A percentile compares a stretch with the other conserved stretches of the same genome.
Evolutionary conservation across 2,329 filamentous ascomycete genomes (phyloP).

Genomic region (Microdochium nivale): DNA sequence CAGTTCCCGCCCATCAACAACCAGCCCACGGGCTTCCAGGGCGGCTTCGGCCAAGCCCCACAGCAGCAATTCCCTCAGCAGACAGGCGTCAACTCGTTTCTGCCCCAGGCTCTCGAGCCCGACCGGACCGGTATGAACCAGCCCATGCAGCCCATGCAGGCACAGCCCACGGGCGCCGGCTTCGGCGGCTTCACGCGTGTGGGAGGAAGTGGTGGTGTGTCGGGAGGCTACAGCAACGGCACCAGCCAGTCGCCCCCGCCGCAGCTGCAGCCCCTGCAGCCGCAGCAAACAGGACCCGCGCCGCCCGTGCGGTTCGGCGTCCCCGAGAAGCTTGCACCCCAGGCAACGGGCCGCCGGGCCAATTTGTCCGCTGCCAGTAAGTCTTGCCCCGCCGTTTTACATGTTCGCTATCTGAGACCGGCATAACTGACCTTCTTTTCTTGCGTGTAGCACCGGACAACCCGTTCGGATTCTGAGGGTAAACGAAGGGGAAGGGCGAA

Average conservation of each 20-base stretch:
- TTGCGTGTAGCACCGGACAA: conserved; percentile 38
- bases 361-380: conserved; percentile 94
- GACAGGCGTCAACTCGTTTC: conserved; percentile 45
- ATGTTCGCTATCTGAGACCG: background rate
- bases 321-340: conserved; percentile 69
- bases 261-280: conserved; percentile 53
- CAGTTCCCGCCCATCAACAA: conserved; percentile 43
- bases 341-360: conserved; percentile 81
- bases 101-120: conserved; percentile 52
- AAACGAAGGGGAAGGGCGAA: too few species aligned
- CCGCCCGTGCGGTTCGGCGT: conserved; percentile 88
- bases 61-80: conserved; percentile 35
- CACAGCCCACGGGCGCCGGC: conserved; percentile 33
- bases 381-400: conserved; percentile 30
- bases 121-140: conserved; percentile 45
- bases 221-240: conserved; percentile 32
- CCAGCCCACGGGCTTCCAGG: conserved; percentile 56
- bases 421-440: background rate
- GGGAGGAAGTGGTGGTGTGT: background rate
- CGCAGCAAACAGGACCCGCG: conserved; percentile 78
- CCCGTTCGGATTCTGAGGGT: conserved; percentile 39
- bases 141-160: conserved; percentile 33
- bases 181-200: conserved; percentile 33
- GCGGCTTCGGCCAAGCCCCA: conserved; percentile 19
- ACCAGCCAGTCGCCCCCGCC: conserved; percentile 48